Base-by-base conservation (phyloP, 2,329 filamentous ascomycete species). In the Verticillium albo-atrum region DNA sequence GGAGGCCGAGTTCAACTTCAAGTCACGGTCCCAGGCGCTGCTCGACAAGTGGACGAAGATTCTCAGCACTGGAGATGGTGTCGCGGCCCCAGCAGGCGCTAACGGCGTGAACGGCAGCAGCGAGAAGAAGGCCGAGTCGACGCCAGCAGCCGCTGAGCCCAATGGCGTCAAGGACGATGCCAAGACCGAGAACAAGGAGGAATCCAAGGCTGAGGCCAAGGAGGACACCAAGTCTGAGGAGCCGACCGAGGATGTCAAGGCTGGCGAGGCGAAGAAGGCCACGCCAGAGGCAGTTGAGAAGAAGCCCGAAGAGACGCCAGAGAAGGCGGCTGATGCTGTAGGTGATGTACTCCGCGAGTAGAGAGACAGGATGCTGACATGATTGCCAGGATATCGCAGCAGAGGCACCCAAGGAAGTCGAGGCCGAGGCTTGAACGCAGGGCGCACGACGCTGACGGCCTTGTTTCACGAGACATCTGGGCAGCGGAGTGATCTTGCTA, bases 31-130 rank as follows among this genome's bases (percentile, higher is more conserved):
- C 35, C 83, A 90, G 64, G 81, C 83, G 6, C 82, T 99, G 54
- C 80, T 98, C n/a, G 87, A 89, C 65, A 90, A 89, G 74, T 99
- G 95, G 95, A 96, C 90, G 73, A 89, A 90, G 72, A 82, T 92
- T 35, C 81, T 98, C n/a, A 84, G 85, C 34, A 79, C 77, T 17
- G 88, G 89, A 54, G 74, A 77, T 30, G 74, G 73, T 10, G 70
- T 77, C 12, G 70, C 72, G 17, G 65, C 72, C 15, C 63, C 72
- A 32, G 63, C 79, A 10, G 68, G 68, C 14, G 70, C 78, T 7
- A 82, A 82, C 62, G 79, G 78, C 23, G 76, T 82, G 2, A 83
- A 84, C 35, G 78, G 82, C 60, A 73, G 75, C 34, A 77, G 78
- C 6, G 71, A 74, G 54, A 82, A 82, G 68, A 71, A 72, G 60